Conservation (phyloP, 371 early-diverging fungal species). For the Rhizopus delemar region DNA sequence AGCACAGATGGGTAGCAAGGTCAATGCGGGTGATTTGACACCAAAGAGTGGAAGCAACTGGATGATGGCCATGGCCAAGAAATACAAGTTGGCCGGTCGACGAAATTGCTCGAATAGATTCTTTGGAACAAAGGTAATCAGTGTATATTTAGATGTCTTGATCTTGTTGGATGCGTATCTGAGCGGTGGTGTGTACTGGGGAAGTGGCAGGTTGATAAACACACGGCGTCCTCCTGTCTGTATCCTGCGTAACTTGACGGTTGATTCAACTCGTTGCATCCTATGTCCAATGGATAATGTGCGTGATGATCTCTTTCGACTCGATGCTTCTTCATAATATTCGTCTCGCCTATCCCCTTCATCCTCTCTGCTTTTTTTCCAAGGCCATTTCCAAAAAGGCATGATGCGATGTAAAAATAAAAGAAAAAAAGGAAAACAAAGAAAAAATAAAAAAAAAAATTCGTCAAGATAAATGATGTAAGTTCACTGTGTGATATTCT, state of each 20-base stretch:
- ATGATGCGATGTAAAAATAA: not conserved
- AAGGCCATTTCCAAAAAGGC: not conserved
- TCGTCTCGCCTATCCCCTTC: not conserved
- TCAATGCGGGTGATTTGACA: conserved; percentile 71
- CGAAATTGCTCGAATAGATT: conserved; percentile 97
- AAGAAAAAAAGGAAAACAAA: not conserved
- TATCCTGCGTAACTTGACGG: conserved; percentile 38
- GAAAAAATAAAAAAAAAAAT: not conserved
- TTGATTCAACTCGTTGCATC: conserved; percentile 17
- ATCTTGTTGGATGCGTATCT: conserved; percentile 70
- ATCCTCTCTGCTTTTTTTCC: not conserved
- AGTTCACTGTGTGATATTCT: not conserved
- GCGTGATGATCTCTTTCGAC: not conserved
- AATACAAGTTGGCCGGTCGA: conserved; percentile 95
- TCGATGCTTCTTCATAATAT: not conserved
- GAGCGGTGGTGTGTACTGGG: conserved; percentile 50
- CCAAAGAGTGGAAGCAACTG: conserved; percentile 83
- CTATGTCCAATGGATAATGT: conserved; percentile 3
- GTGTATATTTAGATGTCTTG: conserved; percentile 91
- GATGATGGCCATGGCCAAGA: conserved; percentile 89
- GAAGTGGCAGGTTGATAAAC: conserved; percentile 68
- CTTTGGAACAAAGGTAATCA: conserved; percentile 90
- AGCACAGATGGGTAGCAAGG: conserved; percentile 85
- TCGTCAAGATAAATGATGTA: conserved; percentile 2
- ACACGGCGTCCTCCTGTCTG: conserved; percentile 55